Conservation (phyloP, 169 alveolate species). For the Cryptosporidium muris region DNA sequence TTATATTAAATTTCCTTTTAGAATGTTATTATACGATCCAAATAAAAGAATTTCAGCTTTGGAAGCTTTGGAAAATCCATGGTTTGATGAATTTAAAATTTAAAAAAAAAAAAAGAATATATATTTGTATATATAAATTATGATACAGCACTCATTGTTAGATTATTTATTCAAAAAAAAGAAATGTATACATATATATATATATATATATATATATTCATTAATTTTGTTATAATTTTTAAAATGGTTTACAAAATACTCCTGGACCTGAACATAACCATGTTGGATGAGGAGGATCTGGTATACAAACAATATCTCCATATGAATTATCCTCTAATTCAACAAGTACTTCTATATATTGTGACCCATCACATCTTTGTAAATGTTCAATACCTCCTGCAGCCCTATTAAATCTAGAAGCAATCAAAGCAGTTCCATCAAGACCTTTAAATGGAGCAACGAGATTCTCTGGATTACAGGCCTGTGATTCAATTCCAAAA, state of each 20-base stretch:
- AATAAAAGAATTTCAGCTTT: conserved; percentile 59
- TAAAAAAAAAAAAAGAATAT: background rate
- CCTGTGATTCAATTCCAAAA: conserved; percentile 50
- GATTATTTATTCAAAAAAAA: background rate
- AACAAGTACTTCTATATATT: conserved; percentile 49
- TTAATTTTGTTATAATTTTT: background rate
- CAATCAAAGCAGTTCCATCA: conserved; percentile 55
- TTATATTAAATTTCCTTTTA: background rate
- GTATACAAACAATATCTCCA: conserved; percentile 62
- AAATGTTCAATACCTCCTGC: conserved; percentile 61
- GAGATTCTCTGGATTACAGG: conserved; percentile 64
- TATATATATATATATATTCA: background rate
- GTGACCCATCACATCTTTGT: conserved; percentile 63
- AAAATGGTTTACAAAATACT: conserved; percentile 58
- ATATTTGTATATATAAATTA: background rate
- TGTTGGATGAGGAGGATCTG: conserved; percentile 58
- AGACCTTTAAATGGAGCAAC: conserved; percentile 71
- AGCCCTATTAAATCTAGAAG: conserved; percentile 67
- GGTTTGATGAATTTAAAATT: conserved; percentile 57
- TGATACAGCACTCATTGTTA: background rate
- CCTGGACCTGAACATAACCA: conserved; percentile 67
- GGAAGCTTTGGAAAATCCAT: conserved; percentile 41
- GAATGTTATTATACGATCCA: conserved; percentile 66
- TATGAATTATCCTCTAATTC: conserved; percentile 35
- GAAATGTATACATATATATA: background rate